Conservation (phyloP, 768 basidiomycete species). For the Pleurotus ostreatus region DNA sequence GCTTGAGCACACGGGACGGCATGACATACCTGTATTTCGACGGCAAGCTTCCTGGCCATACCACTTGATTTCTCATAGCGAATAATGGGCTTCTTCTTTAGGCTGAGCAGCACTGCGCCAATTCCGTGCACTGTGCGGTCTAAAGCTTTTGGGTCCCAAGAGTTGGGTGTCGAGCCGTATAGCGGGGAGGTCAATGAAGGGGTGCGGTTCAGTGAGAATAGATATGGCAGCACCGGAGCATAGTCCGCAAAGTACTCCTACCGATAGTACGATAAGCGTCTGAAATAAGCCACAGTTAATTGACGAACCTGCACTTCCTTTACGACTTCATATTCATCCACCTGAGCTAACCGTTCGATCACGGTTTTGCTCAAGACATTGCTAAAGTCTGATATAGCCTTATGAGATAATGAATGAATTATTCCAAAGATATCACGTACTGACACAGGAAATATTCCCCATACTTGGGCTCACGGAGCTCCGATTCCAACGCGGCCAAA, state of each 20-base stretch:
- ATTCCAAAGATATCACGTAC: slow-evolving; percentile 62
- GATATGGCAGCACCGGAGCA: slow-evolving; percentile 75
- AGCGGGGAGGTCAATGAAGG: slow-evolving; percentile 62
- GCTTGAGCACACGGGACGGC: not conserved
- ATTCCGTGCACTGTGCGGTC: slow-evolving; percentile 79
- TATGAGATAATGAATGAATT: slow-evolving; percentile 16
- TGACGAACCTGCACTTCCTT: slow-evolving; percentile 86
- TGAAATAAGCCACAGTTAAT: not conserved
- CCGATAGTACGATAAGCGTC: slow-evolving; percentile 13
- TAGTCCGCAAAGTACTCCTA: slow-evolving; percentile 99
- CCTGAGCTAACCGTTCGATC: slow-evolving; percentile 90
- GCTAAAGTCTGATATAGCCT: slow-evolving; percentile 74
- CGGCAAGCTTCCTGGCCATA: slow-evolving; percentile 87
- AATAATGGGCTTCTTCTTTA: slow-evolving; percentile 95
- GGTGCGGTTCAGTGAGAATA: slow-evolving; percentile 83
- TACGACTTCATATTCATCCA: slow-evolving; percentile 95
- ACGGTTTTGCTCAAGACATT: slow-evolving; percentile 85
- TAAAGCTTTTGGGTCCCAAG: slow-evolving; percentile 74
- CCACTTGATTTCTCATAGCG: slow-evolving; percentile 91
- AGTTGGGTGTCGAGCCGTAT: slow-evolving; percentile 66
- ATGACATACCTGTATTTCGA: slow-evolving; percentile 72
- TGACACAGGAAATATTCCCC: slow-evolving; percentile 99
- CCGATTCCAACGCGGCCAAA: slow-evolving; percentile 76
- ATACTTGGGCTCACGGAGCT: slow-evolving; percentile 88
- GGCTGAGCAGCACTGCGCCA: slow-evolving; percentile 80